Percentiles rank a stretch among this genome's conserved stretches.
These are phyloP conservation scores for Cyphellophora attinorum DNA, from an alignment of 2,329 filamentous ascomycete genomes.

Conservation along the genomic window DNA sequence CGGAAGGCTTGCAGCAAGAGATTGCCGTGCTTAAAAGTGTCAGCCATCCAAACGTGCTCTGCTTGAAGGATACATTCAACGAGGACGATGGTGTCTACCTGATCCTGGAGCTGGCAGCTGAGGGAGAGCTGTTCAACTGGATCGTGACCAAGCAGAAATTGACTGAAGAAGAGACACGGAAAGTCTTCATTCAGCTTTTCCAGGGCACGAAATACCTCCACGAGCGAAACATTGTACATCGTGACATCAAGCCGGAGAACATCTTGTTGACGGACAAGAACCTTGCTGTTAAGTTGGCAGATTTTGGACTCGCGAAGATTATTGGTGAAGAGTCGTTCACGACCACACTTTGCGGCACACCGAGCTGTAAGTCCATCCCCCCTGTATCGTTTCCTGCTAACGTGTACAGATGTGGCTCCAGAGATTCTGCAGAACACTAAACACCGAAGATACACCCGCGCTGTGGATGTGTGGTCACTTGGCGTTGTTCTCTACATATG, in stretches of 20 bases:
- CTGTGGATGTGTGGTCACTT: slow-evolving; percentile 92
- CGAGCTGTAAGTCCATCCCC: slow-evolving; percentile 55
- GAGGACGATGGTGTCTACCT: slow-evolving; percentile 85
- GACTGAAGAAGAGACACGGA: slow-evolving; percentile 71
- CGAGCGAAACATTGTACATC: slow-evolving; percentile 91
- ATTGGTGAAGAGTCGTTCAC: slow-evolving; percentile 98
- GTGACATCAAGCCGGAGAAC: slow-evolving; percentile 96
- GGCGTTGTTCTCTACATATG: slow-evolving; percentile 98
- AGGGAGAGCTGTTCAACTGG: slow-evolving; percentile 92
- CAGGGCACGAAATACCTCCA: slow-evolving; percentile 93
- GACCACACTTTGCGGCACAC: slow-evolving; percentile 90
- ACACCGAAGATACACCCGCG: slow-evolving; percentile 82
- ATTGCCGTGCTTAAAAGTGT: slow-evolving; percentile 97
- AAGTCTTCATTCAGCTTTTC: slow-evolving; percentile 83
- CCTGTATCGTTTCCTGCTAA: slow-evolving; percentile 11
- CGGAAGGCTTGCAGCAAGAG: slow-evolving; percentile 83
- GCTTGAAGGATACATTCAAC: slow-evolving; percentile 89
- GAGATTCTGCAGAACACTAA: slow-evolving; percentile 80
- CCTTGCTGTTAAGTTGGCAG: slow-evolving; percentile 79
- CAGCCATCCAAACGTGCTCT: slow-evolving; percentile 85
- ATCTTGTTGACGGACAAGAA: slow-evolving; percentile 82
- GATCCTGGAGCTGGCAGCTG: slow-evolving; percentile 78
- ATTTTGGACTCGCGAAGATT: slow-evolving; percentile 96
- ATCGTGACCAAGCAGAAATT: slow-evolving; percentile 88
- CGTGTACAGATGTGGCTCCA: slow-evolving; percentile 65